Evolutionary conservation across 2,329 filamentous ascomycete genomes (phyloP).

Genomic region (Colletotrichum sp.): DNA sequence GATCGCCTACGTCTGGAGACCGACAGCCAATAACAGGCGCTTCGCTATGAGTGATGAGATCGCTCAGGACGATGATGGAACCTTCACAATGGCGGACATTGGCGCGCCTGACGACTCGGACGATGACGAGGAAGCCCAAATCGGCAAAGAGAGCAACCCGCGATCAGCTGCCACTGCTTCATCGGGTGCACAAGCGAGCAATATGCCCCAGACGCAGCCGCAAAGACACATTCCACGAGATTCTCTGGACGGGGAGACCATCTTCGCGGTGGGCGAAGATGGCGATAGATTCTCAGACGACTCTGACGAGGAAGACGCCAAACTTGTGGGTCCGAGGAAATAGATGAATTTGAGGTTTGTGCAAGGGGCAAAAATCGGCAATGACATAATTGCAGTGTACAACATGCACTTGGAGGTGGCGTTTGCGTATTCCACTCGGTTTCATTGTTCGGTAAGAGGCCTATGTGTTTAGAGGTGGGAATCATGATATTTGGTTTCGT

Average conservation of each 20-base stretch:
- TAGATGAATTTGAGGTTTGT: constrained; percentile 24
- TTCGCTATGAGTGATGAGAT: constrained; percentile 99
- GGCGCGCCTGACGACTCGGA: constrained; percentile 73
- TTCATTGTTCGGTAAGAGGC: background rate
- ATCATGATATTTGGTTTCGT: background rate
- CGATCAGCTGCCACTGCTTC: constrained; percentile 16
- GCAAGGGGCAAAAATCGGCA: background rate
- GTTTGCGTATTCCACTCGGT: background rate
- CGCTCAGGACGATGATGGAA: constrained; percentile 95
- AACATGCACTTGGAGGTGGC: constrained; percentile 1
- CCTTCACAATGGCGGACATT: constrained; percentile 92
- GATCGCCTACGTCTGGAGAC: constrained; percentile 94
- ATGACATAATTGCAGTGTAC: constrained; percentile 18
- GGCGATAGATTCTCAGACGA: constrained; percentile 83
- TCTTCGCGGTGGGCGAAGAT: constrained; percentile 91
- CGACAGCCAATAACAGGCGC: constrained; percentile 93
- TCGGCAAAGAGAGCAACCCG: constrained; percentile 40
- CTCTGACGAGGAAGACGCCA: constrained; percentile 66
- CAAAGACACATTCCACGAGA: constrained; percentile 50
- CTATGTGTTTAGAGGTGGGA: background rate
- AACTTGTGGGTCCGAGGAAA: constrained; percentile 54
- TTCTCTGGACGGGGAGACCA: constrained; percentile 84
- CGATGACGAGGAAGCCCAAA: constrained; percentile 60
- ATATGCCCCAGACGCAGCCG: constrained; percentile 16
- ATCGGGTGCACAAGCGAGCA: constrained; percentile 5